These are phyloP conservation scores for Acacia acuminata DNA, from an alignment of 306 rosid genomes.

Conservation along the genomic window DNA sequence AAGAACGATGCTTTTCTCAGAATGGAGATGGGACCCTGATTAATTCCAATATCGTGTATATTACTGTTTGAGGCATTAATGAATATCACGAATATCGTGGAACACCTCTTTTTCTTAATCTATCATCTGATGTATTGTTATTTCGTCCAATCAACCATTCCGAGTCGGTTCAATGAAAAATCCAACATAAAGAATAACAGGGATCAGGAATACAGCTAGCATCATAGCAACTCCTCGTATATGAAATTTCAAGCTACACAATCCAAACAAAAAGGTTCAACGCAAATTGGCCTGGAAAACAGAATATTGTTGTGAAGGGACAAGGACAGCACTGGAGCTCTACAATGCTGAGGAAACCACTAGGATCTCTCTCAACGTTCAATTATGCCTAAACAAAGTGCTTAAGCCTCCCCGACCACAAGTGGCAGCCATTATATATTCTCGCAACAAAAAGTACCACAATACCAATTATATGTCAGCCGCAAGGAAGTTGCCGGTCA, in stretches of 20 bases:
- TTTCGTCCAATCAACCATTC: background rate
- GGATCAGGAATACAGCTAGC: background rate
- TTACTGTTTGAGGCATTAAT: background rate
- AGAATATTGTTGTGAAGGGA: background rate
- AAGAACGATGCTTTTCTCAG: background rate
- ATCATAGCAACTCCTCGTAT: background rate
- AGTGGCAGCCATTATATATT: background rate
- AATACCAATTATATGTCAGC: conserved; percentile 61
- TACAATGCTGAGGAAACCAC: background rate
- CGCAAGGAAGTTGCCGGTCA: conserved; percentile 70
- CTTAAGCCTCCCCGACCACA: background rate
- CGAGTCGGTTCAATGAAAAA: background rate
- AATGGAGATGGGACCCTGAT: conserved; percentile 28
- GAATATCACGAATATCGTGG: background rate
- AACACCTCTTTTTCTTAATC: background rate
- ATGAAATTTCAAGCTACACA: background rate
- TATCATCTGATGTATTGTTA: background rate
- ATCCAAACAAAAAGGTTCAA: background rate
- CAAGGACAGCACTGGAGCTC: background rate
- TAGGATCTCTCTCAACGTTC: background rate
- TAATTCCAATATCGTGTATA: conserved; percentile 18
- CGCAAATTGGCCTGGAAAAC: background rate
- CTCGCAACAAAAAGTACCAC: background rate
- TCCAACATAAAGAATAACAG: background rate
- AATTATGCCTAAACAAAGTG: background rate